These are phyloP conservation scores for Ballota nigra DNA, from an alignment of 257 asterid species.

Conservation along the genomic window DNA sequence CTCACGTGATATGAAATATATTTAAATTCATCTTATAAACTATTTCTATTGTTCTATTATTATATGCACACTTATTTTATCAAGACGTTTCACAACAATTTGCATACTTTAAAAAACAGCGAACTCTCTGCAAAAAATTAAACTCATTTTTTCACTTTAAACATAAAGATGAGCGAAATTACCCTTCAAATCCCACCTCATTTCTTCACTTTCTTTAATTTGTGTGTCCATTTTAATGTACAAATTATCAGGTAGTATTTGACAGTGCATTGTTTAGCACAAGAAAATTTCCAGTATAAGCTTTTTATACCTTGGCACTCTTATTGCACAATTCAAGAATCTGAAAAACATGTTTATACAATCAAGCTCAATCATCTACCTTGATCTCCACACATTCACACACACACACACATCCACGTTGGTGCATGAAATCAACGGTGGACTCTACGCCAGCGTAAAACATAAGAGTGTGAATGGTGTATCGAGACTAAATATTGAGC, in stretches of 20 bases:
- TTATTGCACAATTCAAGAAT: not conserved
- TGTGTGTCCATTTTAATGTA: too few species aligned
- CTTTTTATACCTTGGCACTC: not conserved
- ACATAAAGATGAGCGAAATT: too few species aligned
- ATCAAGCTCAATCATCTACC: not conserved
- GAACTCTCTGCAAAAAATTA: too few species aligned
- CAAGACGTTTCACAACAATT: too few species aligned
- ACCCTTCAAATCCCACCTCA: too few species aligned
- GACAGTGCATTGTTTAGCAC: not conserved
- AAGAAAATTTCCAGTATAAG: not conserved
- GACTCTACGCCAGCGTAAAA: not conserved
- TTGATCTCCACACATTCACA: not conserved
- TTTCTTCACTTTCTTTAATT: too few species aligned
- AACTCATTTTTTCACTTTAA: too few species aligned
- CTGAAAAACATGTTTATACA: not conserved
- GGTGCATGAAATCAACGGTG: not conserved
- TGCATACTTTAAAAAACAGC: too few species aligned
- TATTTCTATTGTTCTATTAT: too few species aligned
- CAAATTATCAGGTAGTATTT: too few species aligned
- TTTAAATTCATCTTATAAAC: not conserved
- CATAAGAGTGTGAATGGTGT: not conserved
- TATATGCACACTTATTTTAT: too few species aligned
- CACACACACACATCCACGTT: not conserved
- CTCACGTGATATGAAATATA: not conserved
- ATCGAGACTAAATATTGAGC: slow-evolving; percentile 20